Conservation (phyloP, 2,329 filamentous ascomycete genomes). For the Botrytis fragariae region DNA sequence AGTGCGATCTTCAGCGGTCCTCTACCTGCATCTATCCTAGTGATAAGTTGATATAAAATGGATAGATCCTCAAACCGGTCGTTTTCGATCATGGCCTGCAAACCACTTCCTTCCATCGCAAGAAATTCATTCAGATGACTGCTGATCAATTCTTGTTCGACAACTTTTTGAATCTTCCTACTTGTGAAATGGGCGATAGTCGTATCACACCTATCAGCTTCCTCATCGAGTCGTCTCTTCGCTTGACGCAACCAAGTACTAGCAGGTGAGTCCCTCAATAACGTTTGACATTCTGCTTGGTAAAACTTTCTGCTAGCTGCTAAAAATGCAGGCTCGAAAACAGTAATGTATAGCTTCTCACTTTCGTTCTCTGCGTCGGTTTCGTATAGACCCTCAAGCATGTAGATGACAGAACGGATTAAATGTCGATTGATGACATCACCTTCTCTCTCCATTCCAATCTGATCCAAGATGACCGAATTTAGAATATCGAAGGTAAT, state of each 20-base stretch:
- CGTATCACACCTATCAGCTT: constrained; percentile 77
- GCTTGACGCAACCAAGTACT: constrained; percentile 78
- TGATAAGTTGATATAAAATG: constrained; percentile 78
- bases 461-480: constrained; percentile 81
- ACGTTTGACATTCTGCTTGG: constrained; percentile 65
- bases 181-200: constrained; percentile 72
- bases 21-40: constrained; percentile 74
- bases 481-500: constrained; percentile 74
- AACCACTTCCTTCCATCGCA: constrained; percentile 77
- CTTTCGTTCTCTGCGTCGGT: constrained; percentile 72
- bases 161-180: constrained; percentile 69
- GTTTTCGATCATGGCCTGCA: constrained; percentile 88
- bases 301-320: constrained; percentile 72
- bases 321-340: constrained; percentile 79
- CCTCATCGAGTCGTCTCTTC: constrained; percentile 71
- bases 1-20: constrained; percentile 66
- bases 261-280: constrained; percentile 77
- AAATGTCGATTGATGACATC: constrained; percentile 82
- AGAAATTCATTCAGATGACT: constrained; percentile 79
- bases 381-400: constrained; percentile 88
- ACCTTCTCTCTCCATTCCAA: constrained; percentile 87
- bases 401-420: constrained; percentile 78
- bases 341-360: constrained; percentile 77
- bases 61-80: constrained; percentile 74
- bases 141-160: constrained; percentile 78